Evolutionary conservation across 768 basidiomycete genomes (phyloP).

Genomic region (Trametes maxima): DNA sequence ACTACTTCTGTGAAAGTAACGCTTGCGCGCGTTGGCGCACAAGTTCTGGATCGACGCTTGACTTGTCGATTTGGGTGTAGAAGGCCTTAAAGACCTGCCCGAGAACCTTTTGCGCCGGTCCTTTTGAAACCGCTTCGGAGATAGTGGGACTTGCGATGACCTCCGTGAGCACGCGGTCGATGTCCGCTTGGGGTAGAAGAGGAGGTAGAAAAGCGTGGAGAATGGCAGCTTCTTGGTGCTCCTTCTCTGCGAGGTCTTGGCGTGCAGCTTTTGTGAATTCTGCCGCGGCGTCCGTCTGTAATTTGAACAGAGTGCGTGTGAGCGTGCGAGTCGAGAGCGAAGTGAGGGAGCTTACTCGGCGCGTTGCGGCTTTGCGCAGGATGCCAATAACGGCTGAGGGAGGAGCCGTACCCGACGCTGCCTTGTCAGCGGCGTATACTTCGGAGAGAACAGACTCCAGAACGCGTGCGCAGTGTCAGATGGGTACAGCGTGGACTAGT

Average conservation of each 20-base stretch:
- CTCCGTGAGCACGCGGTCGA: constrained; percentile 53
- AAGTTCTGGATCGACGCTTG: constrained; percentile 54
- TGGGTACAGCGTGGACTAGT: neutral
- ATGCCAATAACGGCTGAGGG: constrained; percentile 53
- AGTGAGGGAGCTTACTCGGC: constrained; percentile 52
- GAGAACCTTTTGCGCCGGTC: constrained; percentile 38
- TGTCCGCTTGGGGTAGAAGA: constrained; percentile 52
- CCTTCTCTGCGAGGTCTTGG: constrained; percentile 65
- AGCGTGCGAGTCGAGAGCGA: constrained; percentile 6
- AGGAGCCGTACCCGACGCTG: constrained; percentile 43
- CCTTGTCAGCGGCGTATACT: constrained; percentile 68
- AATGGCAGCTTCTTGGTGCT: constrained; percentile 56
- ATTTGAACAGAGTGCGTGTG: neutral
- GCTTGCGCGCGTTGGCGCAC: constrained; percentile 55
- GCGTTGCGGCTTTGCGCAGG: constrained; percentile 57
- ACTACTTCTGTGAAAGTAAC: constrained; percentile 34
- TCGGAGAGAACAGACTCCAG: constrained; percentile 68
- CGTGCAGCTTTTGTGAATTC: constrained; percentile 62
- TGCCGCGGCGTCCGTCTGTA: constrained; percentile 59
- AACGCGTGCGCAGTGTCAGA: neutral
- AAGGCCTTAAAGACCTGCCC: constrained; percentile 65
- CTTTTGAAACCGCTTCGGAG: constrained; percentile 30
- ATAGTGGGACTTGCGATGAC: constrained; percentile 39
- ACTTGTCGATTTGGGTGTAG: constrained; percentile 61
- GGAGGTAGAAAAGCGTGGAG: constrained; percentile 63